Base-by-base conservation (phyloP, 23 red algal genomes). In the Pyropia haitanensis region DNA sequence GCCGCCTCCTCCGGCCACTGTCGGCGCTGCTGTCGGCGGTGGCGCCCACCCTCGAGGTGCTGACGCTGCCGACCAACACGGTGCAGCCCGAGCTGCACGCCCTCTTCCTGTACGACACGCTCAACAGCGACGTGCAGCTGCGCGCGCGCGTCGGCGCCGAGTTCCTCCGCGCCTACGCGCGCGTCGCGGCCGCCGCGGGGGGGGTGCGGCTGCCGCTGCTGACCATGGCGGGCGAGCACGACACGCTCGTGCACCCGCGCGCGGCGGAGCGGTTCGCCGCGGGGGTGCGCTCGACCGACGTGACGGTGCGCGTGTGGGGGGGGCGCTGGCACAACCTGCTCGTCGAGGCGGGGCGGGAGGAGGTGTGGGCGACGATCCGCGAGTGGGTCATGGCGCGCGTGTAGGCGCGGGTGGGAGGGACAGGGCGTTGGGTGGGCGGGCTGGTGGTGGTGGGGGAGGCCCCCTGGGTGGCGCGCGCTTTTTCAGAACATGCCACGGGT, bases 321-420 rank as follows among this genome's bases (percentile, higher is more conserved):
- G 89, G 74, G 44, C 80, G 68, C 61, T 95, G 89, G 89, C 89
- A 95, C 57, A 75, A 84, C 46, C 61, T 95, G 50, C 82, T 87
- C 19, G 48, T 53, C n/a, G 89, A 95, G 71, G 27, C 59, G 24
- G 85, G 83, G 50, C 74, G 68, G 68, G 83, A 78, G 53, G 61
- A 70, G 30, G 76, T 77, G 28, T 79, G 83, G 76, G 17, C 46
- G 15, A 50, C 72, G 61, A 76, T 77, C 50, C 55, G 46, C 2
- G 48, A 78, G 21, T 88, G 83, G 83, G 14, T 88, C 0, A 18
- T 60, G 63, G 39, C 71, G 27, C 49, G 70, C 30, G 29, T 24
- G 18, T 55, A 67, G 25, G 39, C 4, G 5, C 5, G 1, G 4
- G 39, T 13, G 39, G 2, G 30, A 32, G 30, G 30, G 30, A 3